Percentiles rank a stretch among this genome's conserved stretches.
Evolutionary conservation across 352 stramenopile genomes (phyloP).

Genomic region (Pythium chondricola): DNA sequence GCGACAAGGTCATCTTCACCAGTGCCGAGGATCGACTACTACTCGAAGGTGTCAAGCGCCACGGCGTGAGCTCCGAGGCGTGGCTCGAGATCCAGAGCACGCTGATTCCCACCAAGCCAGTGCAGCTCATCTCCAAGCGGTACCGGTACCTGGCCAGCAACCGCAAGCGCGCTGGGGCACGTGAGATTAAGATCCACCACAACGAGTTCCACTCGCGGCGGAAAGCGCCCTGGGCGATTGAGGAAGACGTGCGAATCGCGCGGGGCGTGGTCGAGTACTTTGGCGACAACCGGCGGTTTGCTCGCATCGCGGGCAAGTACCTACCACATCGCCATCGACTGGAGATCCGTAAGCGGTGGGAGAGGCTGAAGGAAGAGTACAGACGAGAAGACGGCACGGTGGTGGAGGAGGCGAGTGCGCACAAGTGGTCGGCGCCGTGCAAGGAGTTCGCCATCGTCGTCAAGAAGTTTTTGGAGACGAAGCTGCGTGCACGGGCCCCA

Average conservation of each 20-base stretch:
- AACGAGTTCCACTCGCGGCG: conserved; percentile 29
- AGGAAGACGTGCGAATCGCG: conserved; percentile 75
- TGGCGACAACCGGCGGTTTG: conserved; percentile 57
- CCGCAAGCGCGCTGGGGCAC: conserved; percentile 35
- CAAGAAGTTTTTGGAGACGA: conserved; percentile 39
- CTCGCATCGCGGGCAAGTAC: conserved; percentile 42
- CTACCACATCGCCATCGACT: conserved; percentile 61
- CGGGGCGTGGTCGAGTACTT: conserved; percentile 63
- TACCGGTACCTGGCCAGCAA: conserved; percentile 67
- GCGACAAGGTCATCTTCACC: conserved; percentile 25
- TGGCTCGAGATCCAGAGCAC: conserved; percentile 61
- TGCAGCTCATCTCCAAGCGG: conserved; percentile 41
- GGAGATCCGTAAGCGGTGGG: conserved; percentile 67
- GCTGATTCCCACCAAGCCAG: conserved; percentile 56
- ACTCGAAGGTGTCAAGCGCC: conserved; percentile 61
- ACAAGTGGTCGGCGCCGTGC: conserved; percentile 14
- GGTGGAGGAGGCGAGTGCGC: not conserved
- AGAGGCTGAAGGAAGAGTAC: conserved; percentile 21
- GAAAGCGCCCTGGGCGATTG: conserved; percentile 51
- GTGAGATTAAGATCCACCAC: conserved; percentile 57
- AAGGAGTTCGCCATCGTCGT: conserved; percentile 45
- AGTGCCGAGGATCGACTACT: conserved; percentile 57
- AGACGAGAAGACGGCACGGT: conserved; percentile 17
- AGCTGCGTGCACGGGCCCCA: conserved; percentile 7
- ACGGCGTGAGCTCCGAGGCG: conserved; percentile 34